Base-by-base conservation (phyloP, 768 basidiomycete genomes). In the Psilocybe azurescens region DNA sequence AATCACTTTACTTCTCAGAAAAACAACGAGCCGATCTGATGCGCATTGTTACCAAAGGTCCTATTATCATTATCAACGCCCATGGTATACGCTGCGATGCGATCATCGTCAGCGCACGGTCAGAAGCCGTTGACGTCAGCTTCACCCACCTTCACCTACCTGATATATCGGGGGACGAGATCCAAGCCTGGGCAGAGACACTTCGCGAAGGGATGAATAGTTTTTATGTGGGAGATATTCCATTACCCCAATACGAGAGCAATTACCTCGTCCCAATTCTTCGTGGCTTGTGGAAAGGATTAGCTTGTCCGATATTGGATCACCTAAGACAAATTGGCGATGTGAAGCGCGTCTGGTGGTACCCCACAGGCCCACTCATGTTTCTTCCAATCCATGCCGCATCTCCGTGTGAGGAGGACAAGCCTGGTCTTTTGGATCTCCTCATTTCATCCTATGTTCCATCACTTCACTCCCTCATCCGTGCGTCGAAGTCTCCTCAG, bases 301-400 rank as follows among this genome's bases (percentile, higher is more conserved):
- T 52, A 29, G 51, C 51, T 11, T 33, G 14, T 33, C 51, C 51
- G 4, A 3, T 30, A 6, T 33, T 33, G 29, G 6, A 50, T 14
- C 30, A 52, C n/a, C 30, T 52, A 9, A 11, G 14, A 32, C 51
- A n/a, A 3, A 13, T 29, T 8, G 29, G 11, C 16, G n/a, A 13
- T 10, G 16, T 4, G 51, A 52, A 52, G 30, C 51, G 51, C 30
- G 29, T 52, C 6, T 52, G 51, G 51, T 52, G 51, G 51, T 52
- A 58, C 28, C 57, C 57, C 11, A 58, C 57, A n/a, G 57, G 57
- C 18, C 32, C n/a, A n/a, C 18, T 51, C 2, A 36, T 36, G 20
- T 58, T 58, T 24, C n/a, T 58, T 4, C 57, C 57, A 13, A 38
- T 58, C 20, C 57, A 58, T 38, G 57, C 57, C 38, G 57, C 57